Base-by-base conservation (phyloP, 495 filamentous ascomycete genomes). In the Lasiosphaeriaceae sp. region DNA sequence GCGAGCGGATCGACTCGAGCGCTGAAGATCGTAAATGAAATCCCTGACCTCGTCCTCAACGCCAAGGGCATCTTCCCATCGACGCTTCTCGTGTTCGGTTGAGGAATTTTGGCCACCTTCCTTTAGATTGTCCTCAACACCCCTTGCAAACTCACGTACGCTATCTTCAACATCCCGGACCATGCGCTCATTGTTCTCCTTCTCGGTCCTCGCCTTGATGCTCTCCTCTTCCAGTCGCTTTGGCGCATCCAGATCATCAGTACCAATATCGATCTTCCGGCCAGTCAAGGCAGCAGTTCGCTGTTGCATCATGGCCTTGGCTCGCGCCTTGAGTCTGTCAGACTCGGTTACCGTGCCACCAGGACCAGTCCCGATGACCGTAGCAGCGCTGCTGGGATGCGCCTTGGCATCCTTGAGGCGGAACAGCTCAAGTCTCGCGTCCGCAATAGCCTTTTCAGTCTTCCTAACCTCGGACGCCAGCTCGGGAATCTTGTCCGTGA, bases 271-370 rank as follows among this genome's bases (percentile, higher is more conserved):
- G 23, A 86, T 72, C 60, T 90, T 89, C 67, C 85, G 88, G 37
- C 95, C 95, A 45, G 91, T 89, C 61, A 99, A 75, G 37, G 92
- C 93, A 49, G 95, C 95, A 62, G 93, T 89, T 43, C 93, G 87
- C 58, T 96, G 92, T 75, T 97, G 92, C 94, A 99, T 97, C 83
- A 96, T 94, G 39, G 92, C 92, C 70, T 90, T 96, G 31, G 95
- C 92, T 49, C 92, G 85, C 21, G 95, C 95, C 73, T 96, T 96
- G 50, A 97, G 84, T 24, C 93, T 82, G 72, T 99, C 95, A 0
- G 90, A 86, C 70, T 99, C 95, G 21, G 95, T 99, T 45, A 99
- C 80, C 48, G 84, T 73, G 39, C 95, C 95, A 52, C 95, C 94
- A 51, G 91, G 92, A 3, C 95, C 95, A 55, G 93, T 97, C 4